Evolutionary conservation across 352 stramenopile species (phyloP), one percentile per base, ranked within the genome.

Genomic region (Phytophthora pluvialis): DNA sequence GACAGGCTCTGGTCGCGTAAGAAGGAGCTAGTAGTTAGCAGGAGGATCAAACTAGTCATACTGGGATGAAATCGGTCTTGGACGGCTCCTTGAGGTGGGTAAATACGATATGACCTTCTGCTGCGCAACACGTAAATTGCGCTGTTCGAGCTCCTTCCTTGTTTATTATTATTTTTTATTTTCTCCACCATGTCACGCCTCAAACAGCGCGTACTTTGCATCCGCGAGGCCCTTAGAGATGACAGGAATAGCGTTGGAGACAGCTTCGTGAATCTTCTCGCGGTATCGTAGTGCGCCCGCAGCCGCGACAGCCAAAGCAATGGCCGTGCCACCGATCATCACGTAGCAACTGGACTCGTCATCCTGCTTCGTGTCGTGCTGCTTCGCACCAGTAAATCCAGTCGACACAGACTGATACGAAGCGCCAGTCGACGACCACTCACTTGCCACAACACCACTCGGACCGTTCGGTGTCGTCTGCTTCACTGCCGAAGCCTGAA

Each of bases 211-310:
- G 48, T 81, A 84, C 56, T 88, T 89, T 47, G 80, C 82, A 45
- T 91, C 82, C 0, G 70, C 71, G 28, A 91, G 55, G 1, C 74
- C 67, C 44, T 88, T 88, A 18, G 78, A 87, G 33, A 90, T 77
- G 16, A 64, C 71, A 10, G 81, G 78, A 21, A 75, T 54, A 10
- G 79, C 75, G 35, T 67, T 63, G 7, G 73, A 70, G n/a, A 85
- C 42, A 3, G 65, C 70, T 1, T 88, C 78, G 8, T 77, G 60
- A 35, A 91, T 69, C 31, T 70, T 75, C 51, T 83, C 73, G 28
- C 80, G 80, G 52, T 86, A 89, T 28, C 72, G 72, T 10, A 86
- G 53, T 25, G 67, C 61, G n/a, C 82, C 77, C 40, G 81, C 66
- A 7, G 77, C 80, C 2, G 75, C 74, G 1, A 83, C 70, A 16